Percentiles rank a stretch among this genome's conserved stretches.
phyloP scores from a whole-genome alignment of 2,329 filamentous ascomycete genomes.

The Fusarium sp. region DNA sequence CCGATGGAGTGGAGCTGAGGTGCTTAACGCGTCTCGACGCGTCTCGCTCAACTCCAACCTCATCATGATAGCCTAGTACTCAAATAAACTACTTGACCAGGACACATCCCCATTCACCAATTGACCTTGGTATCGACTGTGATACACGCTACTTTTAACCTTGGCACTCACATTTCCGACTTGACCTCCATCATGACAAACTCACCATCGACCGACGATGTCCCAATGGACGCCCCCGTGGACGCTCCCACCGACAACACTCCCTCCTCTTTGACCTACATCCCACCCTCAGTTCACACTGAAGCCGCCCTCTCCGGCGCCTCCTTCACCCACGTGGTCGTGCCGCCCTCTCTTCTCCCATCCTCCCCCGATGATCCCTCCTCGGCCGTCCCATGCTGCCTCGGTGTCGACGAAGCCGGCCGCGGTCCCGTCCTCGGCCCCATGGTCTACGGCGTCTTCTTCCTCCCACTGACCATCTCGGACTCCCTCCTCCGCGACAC shows the following conservation, averaged over 20 bases:
- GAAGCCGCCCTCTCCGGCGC: constrained; percentile 70
- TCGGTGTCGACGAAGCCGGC: constrained; percentile 95
- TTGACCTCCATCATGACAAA: constrained; percentile 52
- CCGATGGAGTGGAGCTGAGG: background rate
- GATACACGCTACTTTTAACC: background rate
- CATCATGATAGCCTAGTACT: background rate
- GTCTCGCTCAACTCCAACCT: constrained; percentile 14
- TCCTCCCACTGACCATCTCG: constrained; percentile 78
- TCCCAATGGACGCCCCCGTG: constrained; percentile 36
- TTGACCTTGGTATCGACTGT: background rate
- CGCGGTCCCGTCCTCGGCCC: constrained; percentile 91
- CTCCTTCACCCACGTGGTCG: constrained; percentile 76
- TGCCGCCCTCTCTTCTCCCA: constrained; percentile 71
- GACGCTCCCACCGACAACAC: constrained; percentile 32
- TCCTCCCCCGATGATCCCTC: constrained; percentile 50
- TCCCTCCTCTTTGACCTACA: constrained; percentile 57
- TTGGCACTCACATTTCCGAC: no score
- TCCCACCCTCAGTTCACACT: constrained; percentile 76
- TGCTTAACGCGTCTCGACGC: constrained; percentile 40
- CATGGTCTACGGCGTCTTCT: constrained; percentile 79
- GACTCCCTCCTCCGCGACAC: constrained; percentile 80
- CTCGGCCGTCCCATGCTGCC: constrained; percentile 67
- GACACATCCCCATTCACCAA: background rate
- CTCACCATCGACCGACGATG: constrained; percentile 51
- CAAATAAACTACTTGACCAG: background rate